These are phyloP conservation scores for Biancaea sappan DNA, from an alignment of 306 rosid genomes.

Conservation along the genomic window DNA sequence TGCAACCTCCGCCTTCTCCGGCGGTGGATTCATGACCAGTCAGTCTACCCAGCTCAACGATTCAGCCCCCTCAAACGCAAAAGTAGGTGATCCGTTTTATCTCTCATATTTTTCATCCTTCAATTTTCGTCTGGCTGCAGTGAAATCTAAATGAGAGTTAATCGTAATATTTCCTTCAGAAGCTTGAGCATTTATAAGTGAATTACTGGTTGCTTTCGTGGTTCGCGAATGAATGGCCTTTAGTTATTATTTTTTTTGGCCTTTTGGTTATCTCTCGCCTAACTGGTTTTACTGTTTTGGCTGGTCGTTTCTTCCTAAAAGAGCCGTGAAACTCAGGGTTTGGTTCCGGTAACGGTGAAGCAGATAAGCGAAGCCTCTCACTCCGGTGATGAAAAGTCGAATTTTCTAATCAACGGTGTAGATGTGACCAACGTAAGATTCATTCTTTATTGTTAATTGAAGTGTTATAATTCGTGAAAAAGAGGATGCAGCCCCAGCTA, in stretches of 20 bases:
- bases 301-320: slow-evolving; percentile 19
- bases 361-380: slow-evolving; percentile 84
- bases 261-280: not conserved
- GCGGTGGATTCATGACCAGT: slow-evolving; percentile 67
- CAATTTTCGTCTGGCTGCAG: slow-evolving; percentile 15
- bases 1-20: slow-evolving; percentile 50
- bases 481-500: not conserved
- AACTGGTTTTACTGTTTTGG: slow-evolving; percentile 13
- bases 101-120: not conserved
- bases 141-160: not conserved
- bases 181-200: not conserved
- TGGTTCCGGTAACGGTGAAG: slow-evolving; percentile 89
- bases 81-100: slow-evolving; percentile 43
- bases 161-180: not conserved
- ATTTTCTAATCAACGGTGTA: slow-evolving; percentile 65
- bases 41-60: slow-evolving; percentile 59
- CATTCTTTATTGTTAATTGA: not conserved
- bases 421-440: slow-evolving; percentile 74
- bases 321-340: slow-evolving; percentile 73
- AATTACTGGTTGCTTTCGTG: not conserved
- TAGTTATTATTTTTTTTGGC: not conserved
- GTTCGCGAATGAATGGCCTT: not conserved
- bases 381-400: slow-evolving; percentile 85
- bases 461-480: not conserved
- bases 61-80: slow-evolving; percentile 54